A percentile compares a stretch with the other conserved stretches of the same genome.
Evolutionary conservation across 192 early-diverging fungal genomes (phyloP).

Genomic region (Geosiphon pyriformis): DNA sequence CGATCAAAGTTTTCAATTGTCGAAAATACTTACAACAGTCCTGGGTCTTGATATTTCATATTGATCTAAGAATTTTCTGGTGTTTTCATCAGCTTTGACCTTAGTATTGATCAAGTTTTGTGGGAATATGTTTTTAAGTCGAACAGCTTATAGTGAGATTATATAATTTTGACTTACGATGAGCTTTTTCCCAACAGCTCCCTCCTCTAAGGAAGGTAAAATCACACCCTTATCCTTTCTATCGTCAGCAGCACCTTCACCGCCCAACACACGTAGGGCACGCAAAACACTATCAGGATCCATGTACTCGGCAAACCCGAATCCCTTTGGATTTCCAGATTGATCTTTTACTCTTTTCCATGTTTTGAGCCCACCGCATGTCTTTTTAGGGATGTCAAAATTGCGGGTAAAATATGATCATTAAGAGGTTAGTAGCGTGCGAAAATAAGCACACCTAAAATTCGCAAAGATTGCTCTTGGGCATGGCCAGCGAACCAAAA

Average conservation of each 20-base stretch:
- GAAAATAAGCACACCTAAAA: neutral
- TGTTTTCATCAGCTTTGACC: constrained; percentile 56
- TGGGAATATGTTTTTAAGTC: constrained; percentile 28
- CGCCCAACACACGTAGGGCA: constrained; percentile 60
- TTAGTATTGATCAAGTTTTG: constrained; percentile 35
- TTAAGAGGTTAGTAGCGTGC: constrained; percentile 4
- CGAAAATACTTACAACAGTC: constrained; percentile 33
- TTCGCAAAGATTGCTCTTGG: neutral
- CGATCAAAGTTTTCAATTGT: neutral
- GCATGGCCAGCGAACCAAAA: neutral
- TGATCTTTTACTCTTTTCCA: constrained; percentile 70
- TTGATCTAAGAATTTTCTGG: constrained; percentile 48
- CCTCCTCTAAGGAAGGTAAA: constrained; percentile 36
- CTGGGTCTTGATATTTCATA: constrained; percentile 38
- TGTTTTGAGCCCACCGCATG: constrained; percentile 57
- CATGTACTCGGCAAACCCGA: constrained; percentile 71
- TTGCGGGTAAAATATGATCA: constrained; percentile 2
- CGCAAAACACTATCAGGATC: constrained; percentile 57
- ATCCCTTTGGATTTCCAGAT: constrained; percentile 57
- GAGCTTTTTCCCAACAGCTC: constrained; percentile 35
- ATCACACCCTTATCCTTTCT: constrained; percentile 32
- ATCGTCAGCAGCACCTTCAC: constrained; percentile 42
- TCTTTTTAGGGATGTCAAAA: constrained; percentile 32
- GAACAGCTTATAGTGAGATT: neutral
- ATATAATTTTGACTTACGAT: constrained; percentile 33